Evolutionary conservation across 2,329 filamentous ascomycete species (phyloP).

Genomic region (Arachnomyces sp.): DNA sequence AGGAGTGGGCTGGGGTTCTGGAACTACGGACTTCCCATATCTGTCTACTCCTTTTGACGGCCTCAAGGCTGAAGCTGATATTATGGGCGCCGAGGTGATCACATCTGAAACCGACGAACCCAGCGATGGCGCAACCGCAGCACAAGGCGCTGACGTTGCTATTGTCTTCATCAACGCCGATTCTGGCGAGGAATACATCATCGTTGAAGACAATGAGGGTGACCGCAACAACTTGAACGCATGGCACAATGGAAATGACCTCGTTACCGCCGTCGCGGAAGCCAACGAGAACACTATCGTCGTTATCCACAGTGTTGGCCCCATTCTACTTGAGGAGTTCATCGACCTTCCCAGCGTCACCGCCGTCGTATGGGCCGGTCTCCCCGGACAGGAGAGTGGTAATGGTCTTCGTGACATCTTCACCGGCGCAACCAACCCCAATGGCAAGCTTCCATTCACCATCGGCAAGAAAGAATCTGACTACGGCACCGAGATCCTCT

Average conservation of each 20-base stretch:
- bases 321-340: slow-evolving; percentile 54
- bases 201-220: slow-evolving; percentile 49
- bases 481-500: slow-evolving; percentile 30
- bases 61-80: slow-evolving; percentile 30
- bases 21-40: slow-evolving; percentile 61
- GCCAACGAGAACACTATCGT: slow-evolving; percentile 69
- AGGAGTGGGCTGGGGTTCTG: slow-evolving; percentile 69
- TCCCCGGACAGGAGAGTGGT: slow-evolving; percentile 51
- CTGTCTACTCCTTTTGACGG: slow-evolving; percentile 38
- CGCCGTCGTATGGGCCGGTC: slow-evolving; percentile 55
- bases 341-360: slow-evolving; percentile 58
- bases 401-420: slow-evolving; percentile 41
- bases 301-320: slow-evolving; percentile 75
- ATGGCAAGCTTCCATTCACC: slow-evolving; percentile 57
- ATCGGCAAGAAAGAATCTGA: slow-evolving; percentile 48
- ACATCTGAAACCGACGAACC: slow-evolving; percentile 33
- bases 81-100: slow-evolving; percentile 36
- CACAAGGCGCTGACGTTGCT: slow-evolving; percentile 31
- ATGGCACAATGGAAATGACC: slow-evolving; percentile 66
- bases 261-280: slow-evolving; percentile 64
- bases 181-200: slow-evolving; percentile 44
- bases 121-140: slow-evolving; percentile 29
- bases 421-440: slow-evolving; percentile 37
- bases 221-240: slow-evolving; percentile 52
- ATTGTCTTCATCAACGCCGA: slow-evolving; percentile 45